A percentile compares a stretch with the other conserved stretches of the same genome.
Evolutionary conservation across 306 rosid species (phyloP).

Genomic region (Quillaja saponaria): DNA sequence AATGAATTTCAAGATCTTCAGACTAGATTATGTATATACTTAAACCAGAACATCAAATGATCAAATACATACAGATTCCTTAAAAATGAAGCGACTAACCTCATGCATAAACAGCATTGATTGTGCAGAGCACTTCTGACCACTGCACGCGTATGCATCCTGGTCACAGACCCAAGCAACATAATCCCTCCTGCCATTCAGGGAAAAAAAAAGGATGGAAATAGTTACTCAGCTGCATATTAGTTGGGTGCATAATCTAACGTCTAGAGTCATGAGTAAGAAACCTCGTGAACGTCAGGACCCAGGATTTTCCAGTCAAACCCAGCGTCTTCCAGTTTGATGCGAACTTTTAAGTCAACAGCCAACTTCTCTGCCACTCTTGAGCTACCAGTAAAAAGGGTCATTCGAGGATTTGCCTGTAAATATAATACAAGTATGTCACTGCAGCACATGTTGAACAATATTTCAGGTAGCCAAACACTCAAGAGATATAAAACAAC

Average conservation of each 20-base stretch:
- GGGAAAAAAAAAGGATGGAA: slow-evolving; percentile 29
- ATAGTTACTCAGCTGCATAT: slow-evolving; percentile 13
- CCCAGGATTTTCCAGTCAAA: slow-evolving; percentile 98
- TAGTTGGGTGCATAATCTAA: slow-evolving; percentile 8
- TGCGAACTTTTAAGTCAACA: slow-evolving; percentile 75
- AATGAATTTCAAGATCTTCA: slow-evolving; percentile 14
- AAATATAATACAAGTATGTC: slow-evolving; percentile 25
- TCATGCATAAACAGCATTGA: slow-evolving; percentile 88
- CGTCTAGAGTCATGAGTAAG: slow-evolving; percentile 12
- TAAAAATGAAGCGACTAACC: slow-evolving; percentile 51
- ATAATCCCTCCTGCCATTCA: slow-evolving; percentile 77
- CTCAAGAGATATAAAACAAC: background rate
- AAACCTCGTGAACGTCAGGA: slow-evolving; percentile 94
- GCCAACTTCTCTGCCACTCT: slow-evolving; percentile 96
- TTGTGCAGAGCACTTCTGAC: slow-evolving; percentile 97
- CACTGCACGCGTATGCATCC: slow-evolving; percentile 98
- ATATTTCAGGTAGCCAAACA: slow-evolving; percentile 11
- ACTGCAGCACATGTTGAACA: slow-evolving; percentile 14
- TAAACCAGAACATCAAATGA: background rate
- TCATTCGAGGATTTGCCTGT: slow-evolving; percentile 88
- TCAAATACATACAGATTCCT: slow-evolving; percentile 12
- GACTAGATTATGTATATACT: background rate
- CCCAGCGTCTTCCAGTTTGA: slow-evolving; percentile 97
- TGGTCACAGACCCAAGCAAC: slow-evolving; percentile 97
- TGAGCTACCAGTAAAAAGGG: slow-evolving; percentile 98